These are phyloP conservation scores for Capsicum chinense DNA, from an alignment of 257 asterid species.

Conservation along the genomic window DNA sequence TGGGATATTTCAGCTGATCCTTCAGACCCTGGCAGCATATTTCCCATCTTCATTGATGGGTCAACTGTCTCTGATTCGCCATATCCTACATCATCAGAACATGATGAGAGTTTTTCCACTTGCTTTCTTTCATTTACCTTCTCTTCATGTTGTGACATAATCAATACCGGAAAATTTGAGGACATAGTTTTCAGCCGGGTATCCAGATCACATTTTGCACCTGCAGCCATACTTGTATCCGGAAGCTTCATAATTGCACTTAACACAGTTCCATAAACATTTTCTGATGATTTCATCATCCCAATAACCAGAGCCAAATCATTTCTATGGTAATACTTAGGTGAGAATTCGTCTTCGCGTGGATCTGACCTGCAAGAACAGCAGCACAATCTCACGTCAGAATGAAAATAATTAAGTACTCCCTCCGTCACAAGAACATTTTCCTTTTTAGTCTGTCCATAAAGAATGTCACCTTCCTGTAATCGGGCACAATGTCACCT, in stretches of 20 bases:
- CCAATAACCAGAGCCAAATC: slow-evolving; percentile 65
- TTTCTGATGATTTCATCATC: slow-evolving; percentile 60
- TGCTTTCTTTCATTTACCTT: slow-evolving; percentile 45
- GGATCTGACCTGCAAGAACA: slow-evolving; percentile 71
- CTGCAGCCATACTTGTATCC: slow-evolving; percentile 58
- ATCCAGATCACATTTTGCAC: slow-evolving; percentile 48
- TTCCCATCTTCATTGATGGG: slow-evolving; percentile 49
- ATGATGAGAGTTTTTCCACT: slow-evolving; percentile 40
- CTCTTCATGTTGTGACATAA: slow-evolving; percentile 30
- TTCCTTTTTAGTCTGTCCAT: too few species aligned
- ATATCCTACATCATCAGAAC: slow-evolving; percentile 46
- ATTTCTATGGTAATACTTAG: slow-evolving; percentile 63
- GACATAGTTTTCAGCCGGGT: slow-evolving; percentile 34
- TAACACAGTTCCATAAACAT: slow-evolving; percentile 49
- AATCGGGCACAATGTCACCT: too few species aligned
- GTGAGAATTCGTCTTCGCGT: slow-evolving; percentile 49
- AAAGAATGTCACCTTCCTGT: too few species aligned
- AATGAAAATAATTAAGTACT: neutral
- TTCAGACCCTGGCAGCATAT: slow-evolving; percentile 64
- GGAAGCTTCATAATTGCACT: slow-evolving; percentile 57
- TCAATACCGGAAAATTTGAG: slow-evolving; percentile 3
- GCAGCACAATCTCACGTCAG: slow-evolving; percentile 33
- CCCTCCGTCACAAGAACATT: too few species aligned
- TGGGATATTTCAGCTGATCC: slow-evolving; percentile 78
- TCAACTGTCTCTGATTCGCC: slow-evolving; percentile 52